phyloP scores from a whole-genome alignment of 2,329 filamentous ascomycete genomes.

The Fusarium mexicanum region DNA sequence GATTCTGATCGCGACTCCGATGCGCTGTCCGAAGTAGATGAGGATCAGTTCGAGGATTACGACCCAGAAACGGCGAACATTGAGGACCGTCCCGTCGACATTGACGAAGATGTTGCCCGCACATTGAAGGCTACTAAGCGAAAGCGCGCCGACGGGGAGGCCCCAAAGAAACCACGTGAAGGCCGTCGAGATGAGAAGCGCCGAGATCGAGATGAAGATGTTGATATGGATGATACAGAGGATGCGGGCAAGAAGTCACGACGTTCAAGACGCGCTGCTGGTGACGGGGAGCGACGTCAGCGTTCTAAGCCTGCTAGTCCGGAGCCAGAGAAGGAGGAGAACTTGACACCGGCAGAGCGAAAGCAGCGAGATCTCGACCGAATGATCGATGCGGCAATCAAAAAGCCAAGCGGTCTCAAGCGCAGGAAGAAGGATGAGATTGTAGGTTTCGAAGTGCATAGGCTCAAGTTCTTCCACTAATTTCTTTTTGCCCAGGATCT shows the following conservation, averaged over 20 bases:
- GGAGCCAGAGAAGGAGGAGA: slow-evolving; percentile 77
- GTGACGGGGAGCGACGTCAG: slow-evolving; percentile 59
- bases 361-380: slow-evolving; percentile 84
- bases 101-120: slow-evolving; percentile 72
- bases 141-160: slow-evolving; percentile 71
- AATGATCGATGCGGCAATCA: slow-evolving; percentile 88
- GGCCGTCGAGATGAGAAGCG: slow-evolving; percentile 75
- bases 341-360: slow-evolving; percentile 84
- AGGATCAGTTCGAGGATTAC: slow-evolving; percentile 76
- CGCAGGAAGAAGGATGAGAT: slow-evolving; percentile 88
- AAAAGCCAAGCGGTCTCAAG: slow-evolving; percentile 74
- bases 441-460: slow-evolving; percentile 59
- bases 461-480: slow-evolving; percentile 29
- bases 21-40: slow-evolving; percentile 73
- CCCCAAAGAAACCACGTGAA: slow-evolving; percentile 77
- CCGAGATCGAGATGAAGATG: slow-evolving; percentile 60
- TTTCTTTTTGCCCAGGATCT: slow-evolving; percentile 70
- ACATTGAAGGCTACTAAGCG: slow-evolving; percentile 72
- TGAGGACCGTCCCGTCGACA: slow-evolving; percentile 71
- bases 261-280: slow-evolving; percentile 58
- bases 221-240: slow-evolving; percentile 57
- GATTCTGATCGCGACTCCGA: slow-evolving; percentile 67
- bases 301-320: slow-evolving; percentile 56
- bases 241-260: slow-evolving; percentile 56
- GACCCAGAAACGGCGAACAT: slow-evolving; percentile 71